Evolutionary conservation across 345 rosid genomes (phyloP), one percentile per base, ranked within the genome.

Genomic region (Fremontodendron californicum): DNA sequence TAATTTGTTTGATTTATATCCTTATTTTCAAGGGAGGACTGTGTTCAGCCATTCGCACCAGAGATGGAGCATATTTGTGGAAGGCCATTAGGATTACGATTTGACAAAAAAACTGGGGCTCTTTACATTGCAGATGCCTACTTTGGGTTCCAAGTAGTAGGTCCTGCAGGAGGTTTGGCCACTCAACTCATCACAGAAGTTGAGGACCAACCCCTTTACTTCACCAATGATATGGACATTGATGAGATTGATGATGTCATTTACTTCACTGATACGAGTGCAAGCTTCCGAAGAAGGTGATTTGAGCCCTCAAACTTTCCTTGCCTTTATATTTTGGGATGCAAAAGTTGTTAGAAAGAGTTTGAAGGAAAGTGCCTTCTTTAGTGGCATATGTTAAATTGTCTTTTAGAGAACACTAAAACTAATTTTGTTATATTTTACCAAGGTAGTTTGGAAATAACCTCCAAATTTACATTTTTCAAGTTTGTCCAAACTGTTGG

Each of bases 61-160:
- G 84, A 83, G 74, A 27, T 82, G 88, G 98, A 93, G 85, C 92
- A 90, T 73, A 69, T 88, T 1, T 93, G 96, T 84, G 98, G 96
- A 63, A 89, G 98, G 71, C 93, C 96, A 18, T 78, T 93, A 61
- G 96, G 96, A 46, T 78, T 93, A 35, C 82, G 88, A 71, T 93
- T 91, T 40, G 85, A 90, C 78, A 82, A 84, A 74, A 84, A 75
- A 85, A 88, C 86, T 2, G 91, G 98, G 71, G 91, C 90, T 71
- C 89, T 93, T 8, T 93, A 91, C 74, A 90, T 90, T 9, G 94
- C 94, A 0, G 98, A 93, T 83, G 96, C 96, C 0, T 93, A 91
- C 81, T 86, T 86, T 29, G 96, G 98, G 55, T 79, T 93, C 45
- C 81, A 79, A 42, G 84, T 87, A 1, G 94, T 89, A 39, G 96